Percentiles rank a stretch among this genome's conserved stretches.
These are phyloP conservation scores for Russula virescens DNA, from an alignment of 768 basidiomycete genomes.

Conservation along the genomic window DNA sequence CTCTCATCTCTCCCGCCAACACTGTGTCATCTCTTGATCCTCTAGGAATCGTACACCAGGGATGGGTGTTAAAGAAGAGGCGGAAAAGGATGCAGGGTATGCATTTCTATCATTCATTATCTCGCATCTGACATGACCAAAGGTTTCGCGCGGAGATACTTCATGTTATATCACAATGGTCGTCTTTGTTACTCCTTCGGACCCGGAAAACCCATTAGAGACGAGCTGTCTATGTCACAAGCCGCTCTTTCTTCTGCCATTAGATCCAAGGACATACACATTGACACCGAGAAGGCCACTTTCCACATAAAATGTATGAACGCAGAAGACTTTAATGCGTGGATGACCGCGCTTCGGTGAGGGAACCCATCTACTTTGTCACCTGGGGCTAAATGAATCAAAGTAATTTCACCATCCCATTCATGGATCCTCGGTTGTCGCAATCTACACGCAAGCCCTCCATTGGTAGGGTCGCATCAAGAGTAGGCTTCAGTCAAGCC, in stretches of 20 bases:
- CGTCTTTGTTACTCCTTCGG: conserved; percentile 70
- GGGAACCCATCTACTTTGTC: not conserved
- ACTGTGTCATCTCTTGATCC: not conserved
- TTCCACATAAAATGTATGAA: conserved; percentile 81
- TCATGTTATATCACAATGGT: conserved; percentile 61
- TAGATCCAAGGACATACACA: conserved; percentile 74
- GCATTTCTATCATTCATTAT: not conserved
- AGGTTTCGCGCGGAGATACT: conserved; percentile 86
- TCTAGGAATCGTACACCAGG: conserved; percentile 44
- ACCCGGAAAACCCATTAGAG: conserved; percentile 64
- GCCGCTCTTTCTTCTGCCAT: conserved; percentile 73
- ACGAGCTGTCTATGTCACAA: conserved; percentile 54
- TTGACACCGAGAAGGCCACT: conserved; percentile 69
- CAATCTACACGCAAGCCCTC: conserved; percentile 33
- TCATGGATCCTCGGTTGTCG: conserved; percentile 33
- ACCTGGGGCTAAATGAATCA: conserved; percentile 10
- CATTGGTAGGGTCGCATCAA: conserved; percentile 32
- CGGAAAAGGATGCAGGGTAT: conserved; percentile 84
- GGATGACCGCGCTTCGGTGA: conserved; percentile 75
- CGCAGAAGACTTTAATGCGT: conserved; percentile 60
- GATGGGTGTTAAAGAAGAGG: conserved; percentile 84
- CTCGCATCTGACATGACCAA: conserved; percentile 2
- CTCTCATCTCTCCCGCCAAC: not conserved
- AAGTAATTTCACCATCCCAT: conserved; percentile 58
- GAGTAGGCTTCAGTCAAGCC: conserved; percentile 38